Base-by-base conservation (phyloP, 2,329 filamentous ascomycete species). In the Ascochyta lentis region DNA sequence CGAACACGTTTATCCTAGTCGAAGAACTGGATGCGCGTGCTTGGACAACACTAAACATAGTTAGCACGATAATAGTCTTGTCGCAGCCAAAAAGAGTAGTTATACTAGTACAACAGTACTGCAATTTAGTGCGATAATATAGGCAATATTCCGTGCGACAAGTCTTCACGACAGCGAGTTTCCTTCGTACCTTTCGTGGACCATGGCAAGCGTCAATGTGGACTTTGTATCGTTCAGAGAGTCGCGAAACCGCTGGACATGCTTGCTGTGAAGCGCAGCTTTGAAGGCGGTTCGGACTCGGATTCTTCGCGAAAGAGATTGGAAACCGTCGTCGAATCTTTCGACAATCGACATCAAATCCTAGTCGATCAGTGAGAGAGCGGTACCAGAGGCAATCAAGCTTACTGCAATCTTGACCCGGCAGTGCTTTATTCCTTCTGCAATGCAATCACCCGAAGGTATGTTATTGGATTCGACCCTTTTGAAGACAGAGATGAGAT, bases 161-260 rank as follows among this genome's bases (percentile, higher is more conserved):
- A 19, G 3, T 19, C 19, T 19, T 19, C 19, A 19, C 19, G 2
- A 19, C 19, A 19, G 19, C 3, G 19, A 19, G 19, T 19, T 19
- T 19, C n/a, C 24, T 22, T n/a, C 48, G 8, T 16, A 62, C 57
- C 50, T 45, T 31, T 62, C 37, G 26, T 62, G 57, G 2, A 56
- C 48, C 40, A 62, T 49, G 12, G 59, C 59, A n/a, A 62, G 54
- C 3, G 48, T 62, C 48, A 62, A 49, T 3, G 54, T 60, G 5
- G 42, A 22, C 42, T 60, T 60, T 1, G 57, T 55, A 13, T 60
- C 59, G n/a, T 43, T 54, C 38, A 60, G 19, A 6, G 57, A 39
- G 0, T 60, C 45, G 15, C 59, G 57, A 37, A 60, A 62, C 16
- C 51, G 43, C 40, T 57, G 56, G 8, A 62, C 16, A 29, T 58